Evolutionary conservation across 192 early-diverging fungal genomes (phyloP), one percentile per base, ranked within the genome.

Genomic region (Glomus cerebriforme): DNA sequence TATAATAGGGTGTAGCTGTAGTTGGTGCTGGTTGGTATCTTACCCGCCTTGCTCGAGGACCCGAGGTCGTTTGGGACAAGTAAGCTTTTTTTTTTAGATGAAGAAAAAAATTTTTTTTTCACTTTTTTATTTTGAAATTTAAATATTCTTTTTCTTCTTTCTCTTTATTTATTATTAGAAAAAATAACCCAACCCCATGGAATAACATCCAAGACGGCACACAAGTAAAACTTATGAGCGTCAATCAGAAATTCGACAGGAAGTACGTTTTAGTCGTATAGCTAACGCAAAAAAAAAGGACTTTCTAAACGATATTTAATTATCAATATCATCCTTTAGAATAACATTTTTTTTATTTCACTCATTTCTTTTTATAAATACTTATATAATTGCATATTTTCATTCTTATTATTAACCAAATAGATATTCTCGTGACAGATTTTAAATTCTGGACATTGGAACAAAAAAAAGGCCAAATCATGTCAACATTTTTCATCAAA

Each of bases 51-150:
- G 88, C 88, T 81, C 85, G 87, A 77, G 87, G 87, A 58, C 87
- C 88, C 81, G 88, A 90, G 73, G 87, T 88, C 79, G 84, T 87
- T 77, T 90, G 89, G 89, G 89, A 88, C 79, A 84, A 80, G 83
- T 84, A 82, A 80, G 79, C 82, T 15, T 47, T 26, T 58, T 37
- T 35, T 22, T 26, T 58, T 32, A 66, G 32, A 31, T 65, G 2
- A 7, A 7, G 8, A 76, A 12, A 31, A 43, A 43, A 10, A n/a
- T n/a, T 10, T 43, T 76, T 13, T 10, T 49, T 78, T 17, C 27
- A 58, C n/a, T n/a, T n/a, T n/a, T 12, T 22, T 7, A 17, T 12
- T 34, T 47, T 27, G 2, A 37, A 58, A 54, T 31, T 19, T 49
- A 69, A 15, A n/a, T n/a, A n/a, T n/a, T n/a, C n/a, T n/a, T n/a